phyloP scores from a whole-genome alignment of 345 rosid species.

The Eucalyptus regnans region DNA sequence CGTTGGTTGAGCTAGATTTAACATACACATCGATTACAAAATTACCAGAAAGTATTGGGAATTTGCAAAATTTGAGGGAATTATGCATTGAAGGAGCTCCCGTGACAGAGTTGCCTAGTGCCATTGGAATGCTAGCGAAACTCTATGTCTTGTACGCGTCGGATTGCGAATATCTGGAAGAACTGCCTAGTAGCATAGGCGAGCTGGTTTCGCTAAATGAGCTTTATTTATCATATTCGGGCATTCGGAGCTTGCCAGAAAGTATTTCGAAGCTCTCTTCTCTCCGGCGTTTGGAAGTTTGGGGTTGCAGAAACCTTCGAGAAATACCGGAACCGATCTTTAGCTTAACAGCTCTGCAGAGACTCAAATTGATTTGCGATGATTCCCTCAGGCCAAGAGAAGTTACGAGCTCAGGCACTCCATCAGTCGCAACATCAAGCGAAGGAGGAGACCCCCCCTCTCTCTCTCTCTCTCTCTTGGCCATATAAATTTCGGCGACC shows the following conservation, averaged over 20 bases:
- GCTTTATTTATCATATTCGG: accelerated
- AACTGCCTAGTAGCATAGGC: background rate
- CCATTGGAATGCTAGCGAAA: background rate
- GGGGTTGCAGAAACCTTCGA: accelerated
- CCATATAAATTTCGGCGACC: too few species aligned
- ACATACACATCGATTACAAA: background rate
- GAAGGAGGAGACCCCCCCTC: too few species aligned
- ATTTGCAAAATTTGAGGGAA: background rate
- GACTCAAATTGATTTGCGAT: background rate
- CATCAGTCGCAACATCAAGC: too few species aligned
- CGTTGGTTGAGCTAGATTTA: background rate
- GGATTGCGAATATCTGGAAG: accelerated
- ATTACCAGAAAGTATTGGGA: background rate
- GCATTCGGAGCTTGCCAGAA: background rate
- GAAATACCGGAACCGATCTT: background rate
- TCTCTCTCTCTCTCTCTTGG: too few species aligned
- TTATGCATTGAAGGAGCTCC: accelerated
- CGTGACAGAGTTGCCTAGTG: background rate
- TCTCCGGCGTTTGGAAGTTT: accelerated
- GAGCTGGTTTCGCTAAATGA: accelerated
- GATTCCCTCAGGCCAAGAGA: background rate
- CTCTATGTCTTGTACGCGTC: accelerated
- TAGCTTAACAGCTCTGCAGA: background rate
- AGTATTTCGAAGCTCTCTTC: background rate
- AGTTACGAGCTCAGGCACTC: background rate